phyloP scores from a whole-genome alignment of 2,329 filamentous ascomycete species.

The Lecanicillium sp. region DNA sequence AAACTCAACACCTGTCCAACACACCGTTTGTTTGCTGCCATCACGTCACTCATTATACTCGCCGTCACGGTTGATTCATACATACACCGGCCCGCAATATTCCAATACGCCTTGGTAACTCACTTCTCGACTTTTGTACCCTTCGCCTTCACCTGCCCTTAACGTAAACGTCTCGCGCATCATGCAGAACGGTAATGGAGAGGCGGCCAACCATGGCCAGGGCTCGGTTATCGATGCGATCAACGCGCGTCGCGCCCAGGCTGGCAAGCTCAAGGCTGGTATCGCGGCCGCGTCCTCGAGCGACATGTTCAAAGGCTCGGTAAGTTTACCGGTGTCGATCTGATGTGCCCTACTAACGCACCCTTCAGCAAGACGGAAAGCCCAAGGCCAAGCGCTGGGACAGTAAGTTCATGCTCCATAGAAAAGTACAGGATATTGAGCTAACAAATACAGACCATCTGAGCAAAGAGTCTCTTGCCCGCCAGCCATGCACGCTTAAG shows the following conservation, averaged over 20 bases:
- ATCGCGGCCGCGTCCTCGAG: constrained; percentile 71
- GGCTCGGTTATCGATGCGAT: constrained; percentile 48
- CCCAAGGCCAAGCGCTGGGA: constrained; percentile 79
- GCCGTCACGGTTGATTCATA: too few relatives aligned
- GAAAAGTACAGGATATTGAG: too few relatives aligned
- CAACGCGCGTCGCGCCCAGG: constrained; percentile 57
- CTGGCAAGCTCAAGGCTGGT: constrained; percentile 65
- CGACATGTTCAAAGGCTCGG: constrained; percentile 74
- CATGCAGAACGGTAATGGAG: too few relatives aligned
- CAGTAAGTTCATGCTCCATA: constrained; percentile 47
- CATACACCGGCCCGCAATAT: too few relatives aligned
- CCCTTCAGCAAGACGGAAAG: constrained; percentile 39
- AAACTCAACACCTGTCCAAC: too few relatives aligned
- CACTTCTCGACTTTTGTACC: too few relatives aligned
- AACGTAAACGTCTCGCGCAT: too few relatives aligned
- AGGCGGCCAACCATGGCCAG: too few relatives aligned
- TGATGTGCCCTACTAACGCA: not conserved
- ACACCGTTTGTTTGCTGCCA: too few relatives aligned
- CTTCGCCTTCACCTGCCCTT: too few relatives aligned
- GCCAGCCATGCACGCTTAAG: constrained; percentile 69
- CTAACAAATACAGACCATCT: constrained; percentile 40
- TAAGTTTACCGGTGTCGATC: constrained; percentile 28
- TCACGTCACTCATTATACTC: too few relatives aligned
- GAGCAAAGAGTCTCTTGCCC: constrained; percentile 51
- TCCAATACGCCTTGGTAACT: too few relatives aligned